A percentile compares a stretch with the other conserved stretches of the same genome.
phyloP scores from a whole-genome alignment of 2,329 filamentous ascomycete species.

The Calonectria henricotiae region DNA sequence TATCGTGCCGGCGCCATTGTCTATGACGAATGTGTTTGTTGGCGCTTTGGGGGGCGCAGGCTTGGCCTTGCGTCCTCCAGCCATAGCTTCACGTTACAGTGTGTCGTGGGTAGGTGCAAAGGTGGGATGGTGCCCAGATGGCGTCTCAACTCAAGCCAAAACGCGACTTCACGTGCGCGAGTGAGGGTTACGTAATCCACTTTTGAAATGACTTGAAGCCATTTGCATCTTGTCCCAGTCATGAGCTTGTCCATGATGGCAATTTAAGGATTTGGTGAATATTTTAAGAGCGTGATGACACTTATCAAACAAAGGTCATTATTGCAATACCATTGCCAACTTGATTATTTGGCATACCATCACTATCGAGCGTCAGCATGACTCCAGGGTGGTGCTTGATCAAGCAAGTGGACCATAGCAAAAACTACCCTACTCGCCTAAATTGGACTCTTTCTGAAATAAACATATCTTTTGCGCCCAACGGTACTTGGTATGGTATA shows the following conservation, averaged over 20 bases:
- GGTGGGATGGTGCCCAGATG: slow-evolving; percentile 29
- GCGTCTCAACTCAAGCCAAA: slow-evolving; percentile 20
- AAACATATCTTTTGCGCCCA: no score
- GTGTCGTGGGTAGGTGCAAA: not conserved
- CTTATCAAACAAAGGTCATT: no score
- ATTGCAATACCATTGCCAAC: no score
- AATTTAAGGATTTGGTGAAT: no score
- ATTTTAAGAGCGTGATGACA: no score
- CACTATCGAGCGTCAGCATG: no score
- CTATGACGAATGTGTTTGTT: slow-evolving; percentile 84
- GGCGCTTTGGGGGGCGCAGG: slow-evolving; percentile 69
- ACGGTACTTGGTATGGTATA: no score
- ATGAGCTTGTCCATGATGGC: not conserved
- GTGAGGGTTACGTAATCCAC: slow-evolving; percentile 43
- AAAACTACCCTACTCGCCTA: no score
- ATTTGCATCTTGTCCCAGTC: not conserved
- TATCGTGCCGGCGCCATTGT: slow-evolving; percentile 93
- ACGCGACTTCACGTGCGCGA: slow-evolving; percentile 45
- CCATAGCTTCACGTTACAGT: slow-evolving; percentile 55
- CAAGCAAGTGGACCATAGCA: no score
- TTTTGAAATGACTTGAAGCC: slow-evolving; percentile 1
- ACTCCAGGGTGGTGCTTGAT: no score
- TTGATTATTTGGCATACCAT: no score
- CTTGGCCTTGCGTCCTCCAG: slow-evolving; percentile 69
- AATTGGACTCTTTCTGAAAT: no score